Evolutionary conservation across 2,329 filamentous ascomycete genomes (phyloP).

Genomic region (Pezicula neosporulosa): DNA sequence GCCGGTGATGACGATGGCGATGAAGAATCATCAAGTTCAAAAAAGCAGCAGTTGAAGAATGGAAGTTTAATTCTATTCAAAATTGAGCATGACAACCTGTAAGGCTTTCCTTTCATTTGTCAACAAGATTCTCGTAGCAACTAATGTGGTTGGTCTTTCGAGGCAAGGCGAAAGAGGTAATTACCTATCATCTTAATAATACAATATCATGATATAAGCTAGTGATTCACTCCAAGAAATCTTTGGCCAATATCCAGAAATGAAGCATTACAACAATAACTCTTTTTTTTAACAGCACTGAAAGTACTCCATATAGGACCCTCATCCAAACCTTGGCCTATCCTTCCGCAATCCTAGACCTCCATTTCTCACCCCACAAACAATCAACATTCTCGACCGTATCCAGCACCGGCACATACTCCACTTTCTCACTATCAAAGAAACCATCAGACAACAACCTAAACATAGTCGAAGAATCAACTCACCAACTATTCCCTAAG

Average conservation of each 20-base stretch:
- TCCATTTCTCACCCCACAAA: slow-evolving; percentile 68
- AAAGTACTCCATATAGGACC: slow-evolving; percentile 35
- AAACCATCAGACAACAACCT: background rate
- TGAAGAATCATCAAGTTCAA: slow-evolving; percentile 6
- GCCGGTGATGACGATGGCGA: slow-evolving; percentile 7
- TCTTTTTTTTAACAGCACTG: no score
- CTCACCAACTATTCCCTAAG: slow-evolving; percentile 44
- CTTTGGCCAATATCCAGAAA: no score
- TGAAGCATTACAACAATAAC: no score
- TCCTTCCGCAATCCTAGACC: slow-evolving; percentile 75
- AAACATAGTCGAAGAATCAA: slow-evolving; percentile 20
- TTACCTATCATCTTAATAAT: no score
- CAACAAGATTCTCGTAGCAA: no score
- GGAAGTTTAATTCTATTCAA: slow-evolving; percentile 71
- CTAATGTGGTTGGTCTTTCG: no score
- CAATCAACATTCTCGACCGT: slow-evolving; percentile 65
- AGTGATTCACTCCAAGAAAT: no score
- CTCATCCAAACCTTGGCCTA: slow-evolving; percentile 58
- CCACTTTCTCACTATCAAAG: slow-evolving; percentile 35
- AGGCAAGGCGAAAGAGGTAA: no score
- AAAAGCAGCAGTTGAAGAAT: slow-evolving; percentile 58
- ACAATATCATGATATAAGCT: no score
- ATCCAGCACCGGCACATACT: slow-evolving; percentile 71
- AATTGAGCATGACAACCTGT: slow-evolving; percentile 52
- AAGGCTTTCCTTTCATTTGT: slow-evolving; percentile 31